Evolutionary conservation across 257 asterid genomes (phyloP), one percentile per base, ranked within the genome.

Genomic region (Salvia rosmarinus): DNA sequence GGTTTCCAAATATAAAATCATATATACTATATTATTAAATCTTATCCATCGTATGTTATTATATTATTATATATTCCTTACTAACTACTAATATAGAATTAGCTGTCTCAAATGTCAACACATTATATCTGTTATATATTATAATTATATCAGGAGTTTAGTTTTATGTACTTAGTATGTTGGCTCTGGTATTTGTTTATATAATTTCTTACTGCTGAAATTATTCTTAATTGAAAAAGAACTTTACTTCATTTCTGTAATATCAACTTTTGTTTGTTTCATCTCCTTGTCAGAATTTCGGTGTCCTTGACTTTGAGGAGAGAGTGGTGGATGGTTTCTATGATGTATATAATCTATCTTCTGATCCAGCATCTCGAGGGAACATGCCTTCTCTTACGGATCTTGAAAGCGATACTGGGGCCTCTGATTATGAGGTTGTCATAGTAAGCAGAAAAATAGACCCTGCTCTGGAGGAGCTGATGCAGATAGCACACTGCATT

Each of bases 301-400:
- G 95, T 47, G 85, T 88, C 67, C 90, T 95, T 57, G 99, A 95
- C 79, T 91, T 89, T 73, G 95, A 82, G 75, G 98, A 95, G 84
- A 91, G 81, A 79, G 87, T 95, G 40, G 95, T 85, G 74, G 99
- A 95, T 86, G 98, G 99, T 56, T 95, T 95, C 85, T 95, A 89
- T 77, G 99, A 95, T 80, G 86, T 90, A 54, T 84, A 89, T 82
- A 86, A 81, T 71, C 90, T 89, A 70, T 88, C 90, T 66, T 73
- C 88, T 40, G 89, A 91, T 76, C 77, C 86, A 37, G 75, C 86
- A 70, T 80, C 50, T 71, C 86, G 87, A 64, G 99, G 91, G 82
- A 84, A 81, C 82, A 91, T 95, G 94, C 99, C 99, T 72, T 88
- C 98, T 78, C 96, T 90, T 79, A 58, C 85, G 71, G 98, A 90